Conservation (phyloP, 306 rosid species). For the Quercus ilex region DNA sequence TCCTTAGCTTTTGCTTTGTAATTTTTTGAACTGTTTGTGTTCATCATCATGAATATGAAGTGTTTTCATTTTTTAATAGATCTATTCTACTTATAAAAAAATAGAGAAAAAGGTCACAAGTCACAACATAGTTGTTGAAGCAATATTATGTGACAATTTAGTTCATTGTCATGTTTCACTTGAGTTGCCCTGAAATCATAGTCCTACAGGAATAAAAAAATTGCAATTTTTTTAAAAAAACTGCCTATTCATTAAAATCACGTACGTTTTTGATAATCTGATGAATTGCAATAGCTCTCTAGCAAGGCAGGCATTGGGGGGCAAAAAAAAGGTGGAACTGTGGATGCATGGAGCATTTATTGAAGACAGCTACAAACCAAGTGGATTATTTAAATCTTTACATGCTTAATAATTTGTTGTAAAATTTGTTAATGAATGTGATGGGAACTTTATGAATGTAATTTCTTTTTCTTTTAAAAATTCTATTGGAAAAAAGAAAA, state of each 20-base stretch:
- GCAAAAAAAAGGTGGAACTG: not conserved
- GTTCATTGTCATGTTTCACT: not conserved
- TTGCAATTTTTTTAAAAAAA: not conserved
- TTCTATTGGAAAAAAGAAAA: too few species aligned
- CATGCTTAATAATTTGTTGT: not conserved
- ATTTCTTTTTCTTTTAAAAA: rapidly evolving
- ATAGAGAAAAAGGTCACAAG: too few species aligned
- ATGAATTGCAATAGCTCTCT: not conserved
- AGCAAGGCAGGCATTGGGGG: not conserved
- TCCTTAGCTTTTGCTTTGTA: too few species aligned
- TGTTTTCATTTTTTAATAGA: not conserved
- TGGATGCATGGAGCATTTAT: not conserved
- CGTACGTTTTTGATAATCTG: not conserved
- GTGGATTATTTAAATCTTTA: not conserved
- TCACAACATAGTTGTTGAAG: not conserved
- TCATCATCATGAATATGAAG: too few species aligned
- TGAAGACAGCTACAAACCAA: not conserved
- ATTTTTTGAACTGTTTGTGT: too few species aligned
- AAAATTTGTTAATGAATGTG: not conserved
- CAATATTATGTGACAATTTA: not conserved
- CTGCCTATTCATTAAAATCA: not conserved
- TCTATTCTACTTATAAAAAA: too few species aligned
- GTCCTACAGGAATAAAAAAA: not conserved
- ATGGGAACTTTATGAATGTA: not conserved
- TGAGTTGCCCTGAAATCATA: not conserved